Evolutionary conservation across 352 stramenopile species (phyloP).

Genomic region (Lagenidium sp.): DNA sequence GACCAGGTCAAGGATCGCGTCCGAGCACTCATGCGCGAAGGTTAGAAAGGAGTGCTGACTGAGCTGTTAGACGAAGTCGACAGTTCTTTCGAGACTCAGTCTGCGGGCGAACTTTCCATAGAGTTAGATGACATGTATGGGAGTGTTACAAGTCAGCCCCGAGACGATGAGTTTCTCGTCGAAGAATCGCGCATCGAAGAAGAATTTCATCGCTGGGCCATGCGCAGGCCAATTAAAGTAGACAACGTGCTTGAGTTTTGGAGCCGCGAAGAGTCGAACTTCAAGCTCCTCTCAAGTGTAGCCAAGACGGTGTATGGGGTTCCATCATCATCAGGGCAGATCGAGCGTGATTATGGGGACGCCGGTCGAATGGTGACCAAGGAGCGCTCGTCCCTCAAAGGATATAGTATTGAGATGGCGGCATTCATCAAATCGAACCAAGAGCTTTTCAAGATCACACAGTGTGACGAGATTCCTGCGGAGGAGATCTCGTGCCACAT

Average conservation of each 20-base stretch:
- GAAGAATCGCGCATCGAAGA: neutral
- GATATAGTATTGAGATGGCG: neutral
- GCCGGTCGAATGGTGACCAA: slow-evolving; percentile 8
- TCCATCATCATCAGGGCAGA: slow-evolving; percentile 3
- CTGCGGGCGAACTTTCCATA: neutral
- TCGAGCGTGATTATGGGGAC: slow-evolving; percentile 8
- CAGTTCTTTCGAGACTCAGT: neutral
- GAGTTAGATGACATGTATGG: neutral
- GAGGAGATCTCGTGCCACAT: neutral
- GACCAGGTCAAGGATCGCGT: neutral
- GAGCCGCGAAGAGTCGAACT: neutral
- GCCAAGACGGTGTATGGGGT: slow-evolving; percentile 2
- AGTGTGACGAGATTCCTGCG: neutral
- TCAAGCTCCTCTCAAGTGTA: slow-evolving; percentile 1
- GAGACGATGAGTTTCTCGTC: neutral
- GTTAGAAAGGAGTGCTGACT: neutral
- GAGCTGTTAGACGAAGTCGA: neutral
- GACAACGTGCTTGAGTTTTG: slow-evolving; percentile 1
- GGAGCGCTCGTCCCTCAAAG: neutral
- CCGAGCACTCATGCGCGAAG: neutral
- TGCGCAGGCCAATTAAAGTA: neutral
- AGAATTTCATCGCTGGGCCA: slow-evolving; percentile 1
- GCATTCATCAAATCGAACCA: neutral
- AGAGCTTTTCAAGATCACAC: neutral
- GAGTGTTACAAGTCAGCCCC: too few species aligned